Percentiles rank a stretch among this genome's conserved stretches.
Evolutionary conservation across 306 rosid genomes (phyloP).

Genomic region (Quercus parvula): DNA sequence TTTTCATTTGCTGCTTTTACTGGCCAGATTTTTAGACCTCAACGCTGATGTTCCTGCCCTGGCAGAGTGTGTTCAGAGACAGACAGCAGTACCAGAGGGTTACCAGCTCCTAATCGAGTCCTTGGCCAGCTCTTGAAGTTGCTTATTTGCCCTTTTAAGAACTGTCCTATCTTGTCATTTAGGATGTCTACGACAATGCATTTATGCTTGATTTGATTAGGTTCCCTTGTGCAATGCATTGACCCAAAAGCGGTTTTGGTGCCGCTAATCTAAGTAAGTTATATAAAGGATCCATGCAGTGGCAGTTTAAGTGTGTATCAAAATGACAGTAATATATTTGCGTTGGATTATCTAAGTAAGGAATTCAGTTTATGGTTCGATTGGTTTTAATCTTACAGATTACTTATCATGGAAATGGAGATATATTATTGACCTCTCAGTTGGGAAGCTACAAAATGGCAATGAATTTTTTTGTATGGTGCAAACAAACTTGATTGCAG

Average conservation of each 20-base stretch:
- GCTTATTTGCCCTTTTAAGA: constrained; percentile 10
- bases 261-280: constrained; percentile 6
- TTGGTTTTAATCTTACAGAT: neutral
- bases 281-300: constrained; percentile 12
- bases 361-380: constrained; percentile 20
- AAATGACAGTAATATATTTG: constrained; percentile 16
- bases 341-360: neutral
- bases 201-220: constrained; percentile 22
- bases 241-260: constrained; percentile 22
- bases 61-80: constrained; percentile 75
- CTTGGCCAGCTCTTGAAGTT: constrained; percentile 65
- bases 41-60: constrained; percentile 81
- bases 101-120: constrained; percentile 90
- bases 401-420: no score
- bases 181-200: constrained; percentile 14
- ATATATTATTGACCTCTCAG: no score
- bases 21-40: constrained; percentile 63
- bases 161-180: neutral
- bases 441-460: no score
- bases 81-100: constrained; percentile 77
- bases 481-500: no score
- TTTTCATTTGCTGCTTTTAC: constrained; percentile 79
- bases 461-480: no score
- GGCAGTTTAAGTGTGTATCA: constrained; percentile 26
- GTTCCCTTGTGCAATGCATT: constrained; percentile 27